Evolutionary conservation across 257 asterid species (phyloP).

Genomic region (Solanum paucissectum): DNA sequence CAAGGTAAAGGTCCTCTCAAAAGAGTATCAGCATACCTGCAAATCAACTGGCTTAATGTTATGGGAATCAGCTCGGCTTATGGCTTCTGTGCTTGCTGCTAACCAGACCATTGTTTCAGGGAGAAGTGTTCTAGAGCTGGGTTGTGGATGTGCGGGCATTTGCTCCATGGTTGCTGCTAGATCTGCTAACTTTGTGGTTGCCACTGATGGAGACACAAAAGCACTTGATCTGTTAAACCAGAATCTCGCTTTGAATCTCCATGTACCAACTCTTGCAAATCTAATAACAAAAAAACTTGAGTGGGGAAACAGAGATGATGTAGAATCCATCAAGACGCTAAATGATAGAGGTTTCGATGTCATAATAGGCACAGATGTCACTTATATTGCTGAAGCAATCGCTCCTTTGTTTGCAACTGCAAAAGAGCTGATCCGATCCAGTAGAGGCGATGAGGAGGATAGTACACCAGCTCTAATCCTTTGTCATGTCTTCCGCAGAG

Average conservation of each 20-base stretch:
- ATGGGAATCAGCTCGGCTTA: slow-evolving; percentile 89
- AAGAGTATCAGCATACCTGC: slow-evolving; percentile 89
- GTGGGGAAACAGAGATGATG: slow-evolving; percentile 71
- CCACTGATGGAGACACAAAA: slow-evolving; percentile 85
- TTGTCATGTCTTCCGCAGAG: slow-evolving; percentile 78
- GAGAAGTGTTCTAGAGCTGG: slow-evolving; percentile 73
- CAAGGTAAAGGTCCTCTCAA: slow-evolving; percentile 68
- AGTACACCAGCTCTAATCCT: slow-evolving; percentile 44
- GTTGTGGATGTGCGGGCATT: slow-evolving; percentile 77
- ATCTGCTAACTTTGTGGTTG: slow-evolving; percentile 62
- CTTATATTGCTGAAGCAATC: slow-evolving; percentile 54
- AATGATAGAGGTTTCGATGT: slow-evolving; percentile 57
- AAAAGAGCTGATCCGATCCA: slow-evolving; percentile 36
- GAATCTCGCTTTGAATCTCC: slow-evolving; percentile 50
- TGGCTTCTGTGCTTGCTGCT: slow-evolving; percentile 72
- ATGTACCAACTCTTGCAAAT: slow-evolving; percentile 18
- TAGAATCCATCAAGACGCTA: slow-evolving; percentile 31
- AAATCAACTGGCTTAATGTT: slow-evolving; percentile 89
- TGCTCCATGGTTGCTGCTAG: slow-evolving; percentile 77
- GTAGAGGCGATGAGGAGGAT: not conserved
- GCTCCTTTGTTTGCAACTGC: slow-evolving; percentile 71
- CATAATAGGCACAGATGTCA: slow-evolving; percentile 82
- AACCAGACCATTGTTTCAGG: slow-evolving; percentile 47
- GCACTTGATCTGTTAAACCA: slow-evolving; percentile 49
- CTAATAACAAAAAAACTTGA: slow-evolving; percentile 35